phyloP scores from a whole-genome alignment of 129 eudicot genomes.

The Flaveria robusta region DNA sequence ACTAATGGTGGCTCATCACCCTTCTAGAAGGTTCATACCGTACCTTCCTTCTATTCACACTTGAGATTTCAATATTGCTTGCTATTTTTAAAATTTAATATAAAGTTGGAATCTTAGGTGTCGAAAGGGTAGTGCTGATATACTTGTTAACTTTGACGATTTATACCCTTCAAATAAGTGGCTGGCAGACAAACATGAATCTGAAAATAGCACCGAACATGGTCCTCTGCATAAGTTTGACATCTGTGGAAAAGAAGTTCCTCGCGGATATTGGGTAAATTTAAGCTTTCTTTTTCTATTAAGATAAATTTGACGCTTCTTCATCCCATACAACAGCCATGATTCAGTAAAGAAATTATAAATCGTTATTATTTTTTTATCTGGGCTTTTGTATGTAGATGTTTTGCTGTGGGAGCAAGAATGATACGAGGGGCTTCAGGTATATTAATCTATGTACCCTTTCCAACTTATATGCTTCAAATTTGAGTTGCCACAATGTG shows the following conservation, averaged over 20 bases:
- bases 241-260: slow-evolving; percentile 92
- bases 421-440: slow-evolving; percentile 95
- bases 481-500: not conserved
- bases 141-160: slow-evolving; percentile 83
- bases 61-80: not conserved
- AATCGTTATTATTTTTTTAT: not conserved
- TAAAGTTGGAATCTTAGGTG: slow-evolving; percentile 51
- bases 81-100: slow-evolving; percentile 8
- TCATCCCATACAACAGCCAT: not conserved
- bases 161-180: slow-evolving; percentile 51
- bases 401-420: slow-evolving; percentile 97
- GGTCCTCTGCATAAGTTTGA: slow-evolving; percentile 47
- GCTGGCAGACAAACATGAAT: slow-evolving; percentile 39
- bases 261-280: slow-evolving; percentile 92
- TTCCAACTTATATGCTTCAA: not conserved
- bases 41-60: slow-evolving; percentile 8
- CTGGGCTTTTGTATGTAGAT: slow-evolving; percentile 50
- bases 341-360: not conserved
- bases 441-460: slow-evolving; percentile 22
- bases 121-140: slow-evolving; percentile 88
- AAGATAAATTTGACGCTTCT: not conserved
- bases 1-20: slow-evolving; percentile 89
- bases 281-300: slow-evolving; percentile 12
- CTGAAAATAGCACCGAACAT: slow-evolving; percentile 39
- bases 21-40: slow-evolving; percentile 71